These are phyloP conservation scores for Fusarium udum DNA, from an alignment of 2,329 filamentous ascomycete species.

Conservation along the genomic window DNA sequence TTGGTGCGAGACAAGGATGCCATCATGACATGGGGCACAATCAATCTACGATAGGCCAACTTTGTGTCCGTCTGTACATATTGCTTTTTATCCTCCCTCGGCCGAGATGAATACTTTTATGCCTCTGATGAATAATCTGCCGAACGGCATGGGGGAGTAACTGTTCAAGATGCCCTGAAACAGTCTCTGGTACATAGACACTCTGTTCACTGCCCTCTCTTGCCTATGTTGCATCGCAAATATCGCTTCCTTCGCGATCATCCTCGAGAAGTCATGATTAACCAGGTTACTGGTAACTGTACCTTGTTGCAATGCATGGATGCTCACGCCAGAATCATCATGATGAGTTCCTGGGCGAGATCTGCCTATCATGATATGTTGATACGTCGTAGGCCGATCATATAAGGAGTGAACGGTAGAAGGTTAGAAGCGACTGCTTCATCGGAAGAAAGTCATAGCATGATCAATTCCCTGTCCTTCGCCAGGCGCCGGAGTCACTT, in stretches of 20 bases:
- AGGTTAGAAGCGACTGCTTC: neutral
- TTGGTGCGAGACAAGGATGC: conserved; percentile 3
- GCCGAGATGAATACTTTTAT: neutral
- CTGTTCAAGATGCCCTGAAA: conserved; percentile 4
- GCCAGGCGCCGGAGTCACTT: neutral
- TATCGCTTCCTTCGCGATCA: conserved; percentile 6
- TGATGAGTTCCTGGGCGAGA: neutral
- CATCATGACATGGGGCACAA: conserved; percentile 9
- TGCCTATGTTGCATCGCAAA: conserved; percentile 9
- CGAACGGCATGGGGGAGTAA: neutral
- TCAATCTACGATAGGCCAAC: conserved; percentile 14
- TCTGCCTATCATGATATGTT: neutral
- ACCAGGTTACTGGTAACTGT: neutral
- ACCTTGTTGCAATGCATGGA: neutral
- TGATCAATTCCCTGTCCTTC: neutral
- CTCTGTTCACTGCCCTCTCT: neutral
- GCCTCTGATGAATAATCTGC: neutral
- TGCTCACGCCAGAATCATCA: neutral
- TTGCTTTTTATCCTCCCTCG: neutral
- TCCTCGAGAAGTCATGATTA: neutral
- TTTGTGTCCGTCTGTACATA: neutral
- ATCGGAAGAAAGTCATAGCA: neutral
- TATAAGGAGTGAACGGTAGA: neutral
- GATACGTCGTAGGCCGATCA: neutral
- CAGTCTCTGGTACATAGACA: neutral